A percentile compares a stretch with the other conserved stretches of the same genome.
Evolutionary conservation across 345 rosid genomes (phyloP).

Genomic region (Streptanthus diversifolius): DNA sequence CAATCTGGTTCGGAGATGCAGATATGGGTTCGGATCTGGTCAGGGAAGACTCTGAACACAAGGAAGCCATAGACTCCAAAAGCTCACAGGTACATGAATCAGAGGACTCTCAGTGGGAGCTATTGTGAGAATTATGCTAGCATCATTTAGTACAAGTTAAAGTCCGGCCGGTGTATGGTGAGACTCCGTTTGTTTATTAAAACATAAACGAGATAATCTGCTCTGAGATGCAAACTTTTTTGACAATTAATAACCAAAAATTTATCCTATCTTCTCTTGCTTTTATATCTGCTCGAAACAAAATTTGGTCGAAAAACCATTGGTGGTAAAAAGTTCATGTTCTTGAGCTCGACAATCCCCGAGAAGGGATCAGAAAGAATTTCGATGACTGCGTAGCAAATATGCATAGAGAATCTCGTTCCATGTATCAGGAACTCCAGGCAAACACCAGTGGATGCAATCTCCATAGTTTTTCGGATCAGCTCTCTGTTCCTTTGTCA

Average conservation of each 20-base stretch:
- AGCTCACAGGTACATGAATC: slow-evolving; percentile 16
- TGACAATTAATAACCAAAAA: background rate
- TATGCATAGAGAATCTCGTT: slow-evolving; percentile 77
- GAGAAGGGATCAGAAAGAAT: slow-evolving; percentile 13
- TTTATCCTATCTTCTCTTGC: background rate
- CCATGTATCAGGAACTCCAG: slow-evolving; percentile 92
- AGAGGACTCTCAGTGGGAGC: slow-evolving; percentile 62
- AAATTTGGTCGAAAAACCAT: background rate
- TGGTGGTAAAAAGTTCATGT: background rate
- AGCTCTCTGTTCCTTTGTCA: slow-evolving; percentile 65
- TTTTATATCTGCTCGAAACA: background rate
- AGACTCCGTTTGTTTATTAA: slow-evolving; percentile 1
- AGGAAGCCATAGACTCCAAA: slow-evolving; percentile 13
- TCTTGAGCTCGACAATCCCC: background rate
- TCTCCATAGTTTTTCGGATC: slow-evolving; percentile 67
- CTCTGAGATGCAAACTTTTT: slow-evolving; percentile 24
- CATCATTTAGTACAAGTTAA: background rate
- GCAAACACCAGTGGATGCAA: slow-evolving; percentile 96
- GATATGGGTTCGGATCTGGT: slow-evolving; percentile 39
- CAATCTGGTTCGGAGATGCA: slow-evolving; percentile 70
- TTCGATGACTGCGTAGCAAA: slow-evolving; percentile 50
- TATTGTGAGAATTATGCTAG: slow-evolving; percentile 43
- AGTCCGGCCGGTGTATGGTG: background rate
- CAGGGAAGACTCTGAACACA: slow-evolving; percentile 15
- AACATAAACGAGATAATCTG: slow-evolving; percentile 17